Percentiles rank a stretch among this genome's conserved stretches.
Conservation (phyloP, 257 asterid genomes). For the Solanum paucissectum region DNA sequence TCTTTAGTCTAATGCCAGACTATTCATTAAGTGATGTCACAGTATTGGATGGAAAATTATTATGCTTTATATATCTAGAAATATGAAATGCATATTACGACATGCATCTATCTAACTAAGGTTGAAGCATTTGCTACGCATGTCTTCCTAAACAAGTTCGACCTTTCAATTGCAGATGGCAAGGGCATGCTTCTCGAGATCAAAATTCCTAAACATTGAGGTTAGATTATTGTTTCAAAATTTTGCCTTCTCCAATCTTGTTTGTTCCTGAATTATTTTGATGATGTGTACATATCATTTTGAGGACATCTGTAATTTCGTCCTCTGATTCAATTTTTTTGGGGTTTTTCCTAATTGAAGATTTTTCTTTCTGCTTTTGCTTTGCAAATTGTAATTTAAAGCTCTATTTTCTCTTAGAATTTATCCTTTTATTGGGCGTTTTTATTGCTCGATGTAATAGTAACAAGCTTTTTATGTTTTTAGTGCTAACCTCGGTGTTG, state of each 20-base stretch:
- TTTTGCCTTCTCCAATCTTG: neutral
- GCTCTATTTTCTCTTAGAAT: neutral
- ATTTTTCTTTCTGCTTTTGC: neutral
- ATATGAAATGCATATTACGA: neutral
- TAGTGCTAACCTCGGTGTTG: neutral
- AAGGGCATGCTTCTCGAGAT: conserved; percentile 75
- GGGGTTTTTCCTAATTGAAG: neutral
- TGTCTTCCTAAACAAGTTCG: conserved; percentile 1
- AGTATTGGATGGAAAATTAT: neutral
- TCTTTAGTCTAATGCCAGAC: neutral
- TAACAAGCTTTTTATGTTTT: neutral
- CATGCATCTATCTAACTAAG: neutral
- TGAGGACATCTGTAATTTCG: conserved; percentile 21
- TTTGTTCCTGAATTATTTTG: conserved; percentile 6
- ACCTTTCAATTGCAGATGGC: conserved; percentile 64
- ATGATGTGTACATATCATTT: conserved; percentile 35
- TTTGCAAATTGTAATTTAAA: neutral
- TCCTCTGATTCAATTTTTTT: conserved; percentile 3
- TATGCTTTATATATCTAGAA: neutral
- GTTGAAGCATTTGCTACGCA: neutral
- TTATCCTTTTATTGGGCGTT: neutral
- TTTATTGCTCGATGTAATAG: neutral
- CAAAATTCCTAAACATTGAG: conserved; percentile 42
- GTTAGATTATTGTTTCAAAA: conserved; percentile 13
- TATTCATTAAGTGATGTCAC: neutral